A percentile compares a stretch with the other conserved stretches of the same genome.
phyloP scores from a whole-genome alignment of 768 basidiomycete species.

The Tephrocybe sp. region DNA sequence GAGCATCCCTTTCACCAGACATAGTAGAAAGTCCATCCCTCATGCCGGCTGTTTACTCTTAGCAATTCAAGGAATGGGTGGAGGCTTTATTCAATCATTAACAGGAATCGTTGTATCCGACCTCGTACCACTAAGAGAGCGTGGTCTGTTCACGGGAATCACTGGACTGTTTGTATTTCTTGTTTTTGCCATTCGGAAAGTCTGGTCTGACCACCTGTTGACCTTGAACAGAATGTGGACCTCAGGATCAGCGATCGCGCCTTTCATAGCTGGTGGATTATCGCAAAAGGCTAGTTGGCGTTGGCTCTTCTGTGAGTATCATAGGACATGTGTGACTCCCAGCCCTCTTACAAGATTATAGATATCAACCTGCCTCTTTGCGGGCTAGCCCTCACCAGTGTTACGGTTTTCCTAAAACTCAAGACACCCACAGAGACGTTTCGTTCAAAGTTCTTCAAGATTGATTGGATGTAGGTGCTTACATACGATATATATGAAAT shows the following conservation, averaged over 20 bases:
- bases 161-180: constrained; percentile 4
- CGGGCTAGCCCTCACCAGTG: constrained; percentile 26
- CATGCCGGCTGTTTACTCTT: neutral
- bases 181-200: neutral
- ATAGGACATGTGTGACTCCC: neutral
- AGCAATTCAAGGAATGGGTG: constrained; percentile 43
- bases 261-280: constrained; percentile 33
- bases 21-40: neutral
- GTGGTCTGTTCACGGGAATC: constrained; percentile 37
- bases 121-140: constrained; percentile 43
- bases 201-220: neutral
- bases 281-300: constrained; percentile 34
- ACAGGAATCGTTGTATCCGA: constrained; percentile 43
- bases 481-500: too few relatives aligned
- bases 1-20: neutral
- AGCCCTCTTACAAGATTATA: constrained; percentile 11
- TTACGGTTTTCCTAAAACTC: constrained; percentile 32
- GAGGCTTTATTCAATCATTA: constrained; percentile 35
- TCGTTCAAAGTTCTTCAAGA: constrained; percentile 30
- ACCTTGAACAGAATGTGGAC: constrained; percentile 40
- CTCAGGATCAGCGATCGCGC: constrained; percentile 33
- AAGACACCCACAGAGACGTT: constrained; percentile 31
- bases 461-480: constrained; percentile 46
- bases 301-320: constrained; percentile 39
- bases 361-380: constrained; percentile 42